Evolutionary conservation across 768 basidiomycete species (phyloP).

Genomic region (Multifurca ochricompacta): DNA sequence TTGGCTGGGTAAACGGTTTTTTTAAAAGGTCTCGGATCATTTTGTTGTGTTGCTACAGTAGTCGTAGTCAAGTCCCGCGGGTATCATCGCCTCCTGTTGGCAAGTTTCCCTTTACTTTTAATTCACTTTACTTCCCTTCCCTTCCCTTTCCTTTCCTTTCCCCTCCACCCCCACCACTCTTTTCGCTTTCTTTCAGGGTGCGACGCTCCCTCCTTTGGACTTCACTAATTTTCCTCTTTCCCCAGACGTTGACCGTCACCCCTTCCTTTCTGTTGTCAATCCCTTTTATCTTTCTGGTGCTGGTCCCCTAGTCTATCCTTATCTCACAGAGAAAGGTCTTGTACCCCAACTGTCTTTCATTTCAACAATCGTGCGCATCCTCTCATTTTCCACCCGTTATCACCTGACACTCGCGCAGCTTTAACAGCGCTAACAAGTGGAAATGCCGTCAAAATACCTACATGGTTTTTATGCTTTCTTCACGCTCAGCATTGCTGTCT

Average conservation of each 20-base stretch:
- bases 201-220: slow-evolving; percentile 5
- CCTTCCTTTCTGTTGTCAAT: slow-evolving; percentile 1
- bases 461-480: slow-evolving; percentile 68
- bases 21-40: too few species aligned
- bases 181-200: slow-evolving; percentile 23
- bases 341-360: not conserved
- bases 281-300: not conserved
- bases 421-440: not conserved
- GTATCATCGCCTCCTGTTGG: not conserved
- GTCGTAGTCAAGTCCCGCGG: not conserved
- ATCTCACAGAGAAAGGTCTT: not conserved
- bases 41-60: too few species aligned
- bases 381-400: not conserved
- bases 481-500: slow-evolving; percentile 61
- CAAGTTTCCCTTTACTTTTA: slow-evolving; percentile 18
- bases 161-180: too few species aligned
- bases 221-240: slow-evolving; percentile 29
- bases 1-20: too few species aligned
- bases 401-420: not conserved
- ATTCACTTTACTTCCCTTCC: slow-evolving; percentile 17
- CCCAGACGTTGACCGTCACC: slow-evolving; percentile 16
- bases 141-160: slow-evolving; percentile 25
- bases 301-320: slow-evolving; percentile 6
- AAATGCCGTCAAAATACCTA: slow-evolving; percentile 67
- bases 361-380: not conserved